Percentiles rank a stretch among this genome's conserved stretches.
Conservation (phyloP, 164 flowering plant genomes). For the Vitis rotundifolia region DNA sequence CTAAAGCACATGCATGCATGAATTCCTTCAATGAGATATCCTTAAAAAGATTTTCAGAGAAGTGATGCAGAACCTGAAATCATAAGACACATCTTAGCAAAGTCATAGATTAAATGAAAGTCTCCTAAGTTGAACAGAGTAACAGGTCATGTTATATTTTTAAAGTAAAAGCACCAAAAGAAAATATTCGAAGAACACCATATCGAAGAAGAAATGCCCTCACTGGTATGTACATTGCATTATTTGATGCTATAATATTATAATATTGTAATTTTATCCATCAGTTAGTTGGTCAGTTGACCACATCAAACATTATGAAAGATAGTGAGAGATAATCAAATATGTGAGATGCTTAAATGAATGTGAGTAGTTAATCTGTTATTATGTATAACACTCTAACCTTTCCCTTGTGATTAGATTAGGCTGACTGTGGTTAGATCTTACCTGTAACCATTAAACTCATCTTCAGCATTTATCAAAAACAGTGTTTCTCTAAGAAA, state of each 20-base stretch:
- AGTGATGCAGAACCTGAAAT: conserved; percentile 50
- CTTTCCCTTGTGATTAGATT: too few species aligned
- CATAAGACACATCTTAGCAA: neutral
- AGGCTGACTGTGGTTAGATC: too few species aligned
- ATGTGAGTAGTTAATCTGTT: too few species aligned
- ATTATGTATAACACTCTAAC: too few species aligned
- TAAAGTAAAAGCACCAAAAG: neutral
- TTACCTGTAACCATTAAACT: too few species aligned
- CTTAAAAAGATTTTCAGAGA: conserved; percentile 34
- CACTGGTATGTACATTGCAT: neutral
- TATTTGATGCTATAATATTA: neutral
- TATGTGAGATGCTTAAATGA: too few species aligned
- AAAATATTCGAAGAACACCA: conserved; percentile 1
- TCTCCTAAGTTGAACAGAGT: neutral
- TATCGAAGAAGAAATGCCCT: neutral
- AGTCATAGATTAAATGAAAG: neutral
- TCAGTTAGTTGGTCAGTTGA: neutral
- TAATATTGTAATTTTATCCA: neutral
- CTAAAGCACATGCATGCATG: conserved; percentile 70
- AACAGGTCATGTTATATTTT: neutral
- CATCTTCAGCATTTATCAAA: too few species aligned
- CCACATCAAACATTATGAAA: neutral
- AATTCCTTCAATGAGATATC: conserved; percentile 49
- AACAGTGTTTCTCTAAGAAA: too few species aligned
- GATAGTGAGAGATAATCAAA: neutral